Evolutionary conservation across 1,284 basidiomycete genomes (phyloP), one percentile per base, ranked within the genome.

Genomic region (Takashimella tepidaria): DNA sequence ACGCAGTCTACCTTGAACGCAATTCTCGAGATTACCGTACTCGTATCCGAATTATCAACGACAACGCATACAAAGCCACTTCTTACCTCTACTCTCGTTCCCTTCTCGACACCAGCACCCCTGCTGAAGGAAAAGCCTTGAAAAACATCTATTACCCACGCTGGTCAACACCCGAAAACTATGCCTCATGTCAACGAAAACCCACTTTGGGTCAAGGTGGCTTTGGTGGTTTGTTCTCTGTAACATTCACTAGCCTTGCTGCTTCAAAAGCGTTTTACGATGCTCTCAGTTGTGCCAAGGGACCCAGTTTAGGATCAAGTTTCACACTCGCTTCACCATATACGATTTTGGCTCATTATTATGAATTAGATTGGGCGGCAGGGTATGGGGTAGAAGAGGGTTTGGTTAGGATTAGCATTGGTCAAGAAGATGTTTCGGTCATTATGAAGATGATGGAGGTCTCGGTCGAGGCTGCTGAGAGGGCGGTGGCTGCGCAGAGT

Each of bases 1-100:
- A 98, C 70, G 91, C 91, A 27, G 84, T 98, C 51, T 97, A 87
- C 79, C 89, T 98, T 86, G 95, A 98, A 73, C 87, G 95, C 62
- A 98, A 98, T 76, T 96, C 92, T 20, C 89, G 95, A 49, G 86
- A 97, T 76, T 97, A 97, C 78, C 79, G 82, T 49, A 78, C 78
- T 8, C 88, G 95, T 51, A 82, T 93, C 60, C 79, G 80, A 54
- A 73, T 79, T 52, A 91, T 97, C 73, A 90, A 98, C 73, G 72
- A 76, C 49, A 98, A 96, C 71, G 81, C 95, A 2, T 85, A 88
- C 69, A 83, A 83, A 24, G 78, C 96, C 46, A 93, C 90, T 67
- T 84, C 87, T 53, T 84, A 86, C 68, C 79, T 98, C n/a, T 81
- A 79, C 55, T 77, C 81, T 5, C 82, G 80, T 47, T 86, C 86